Evolutionary conservation across 1,139 yeast genomes (phyloP).

Genomic region (Yamadazyma dushanensis): DNA sequence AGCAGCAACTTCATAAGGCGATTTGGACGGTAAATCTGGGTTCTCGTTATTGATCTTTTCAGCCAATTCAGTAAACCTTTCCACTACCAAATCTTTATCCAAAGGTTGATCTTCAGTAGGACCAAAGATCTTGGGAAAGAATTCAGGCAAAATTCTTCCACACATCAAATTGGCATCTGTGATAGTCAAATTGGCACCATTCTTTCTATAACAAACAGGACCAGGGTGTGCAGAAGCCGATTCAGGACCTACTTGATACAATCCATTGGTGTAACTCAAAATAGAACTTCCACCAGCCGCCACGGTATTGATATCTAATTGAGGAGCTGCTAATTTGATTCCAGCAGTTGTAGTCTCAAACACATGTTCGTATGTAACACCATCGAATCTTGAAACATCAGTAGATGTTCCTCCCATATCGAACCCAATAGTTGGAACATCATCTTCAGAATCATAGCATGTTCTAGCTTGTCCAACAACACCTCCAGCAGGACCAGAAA

Average conservation of each 20-base stretch:
- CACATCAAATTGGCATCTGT: slow-evolving; percentile 55
- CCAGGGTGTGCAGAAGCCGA: slow-evolving; percentile 60
- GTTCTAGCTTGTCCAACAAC: slow-evolving; percentile 58
- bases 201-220: slow-evolving; percentile 58
- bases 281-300: slow-evolving; percentile 65
- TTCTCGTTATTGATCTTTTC: slow-evolving; percentile 42
- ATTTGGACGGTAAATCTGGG: slow-evolving; percentile 23
- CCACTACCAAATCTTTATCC: slow-evolving; percentile 39
- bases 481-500: slow-evolving; percentile 66
- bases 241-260: slow-evolving; percentile 56
- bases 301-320: slow-evolving; percentile 56
- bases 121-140: slow-evolving; percentile 55
- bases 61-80: slow-evolving; percentile 41
- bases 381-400: slow-evolving; percentile 49
- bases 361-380: slow-evolving; percentile 44
- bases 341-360: slow-evolving; percentile 58
- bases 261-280: slow-evolving; percentile 48
- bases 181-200: slow-evolving; percentile 53
- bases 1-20: slow-evolving; percentile 21
- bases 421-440: slow-evolving; percentile 51
- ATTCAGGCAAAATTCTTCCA: slow-evolving; percentile 51
- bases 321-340: slow-evolving; percentile 57
- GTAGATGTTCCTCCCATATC: slow-evolving; percentile 67
- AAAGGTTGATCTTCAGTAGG: slow-evolving; percentile 50
- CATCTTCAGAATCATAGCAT: slow-evolving; percentile 40